These are phyloP conservation scores for Aspergillus sergii DNA, from an alignment of 2,329 filamentous ascomycete species.

Conservation along the genomic window DNA sequence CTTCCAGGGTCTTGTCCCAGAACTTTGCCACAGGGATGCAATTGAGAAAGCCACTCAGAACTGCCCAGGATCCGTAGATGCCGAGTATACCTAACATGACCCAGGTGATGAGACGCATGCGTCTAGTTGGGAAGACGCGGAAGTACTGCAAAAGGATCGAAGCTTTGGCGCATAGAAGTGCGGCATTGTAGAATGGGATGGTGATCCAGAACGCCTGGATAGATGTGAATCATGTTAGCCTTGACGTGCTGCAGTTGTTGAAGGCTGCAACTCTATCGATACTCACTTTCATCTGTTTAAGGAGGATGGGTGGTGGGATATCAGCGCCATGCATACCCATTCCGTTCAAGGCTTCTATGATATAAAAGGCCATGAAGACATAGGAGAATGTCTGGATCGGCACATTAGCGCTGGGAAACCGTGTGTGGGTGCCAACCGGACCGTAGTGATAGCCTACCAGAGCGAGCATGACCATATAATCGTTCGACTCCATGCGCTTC, in stretches of 20 bases:
- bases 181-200: slow-evolving; percentile 42
- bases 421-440: not conserved
- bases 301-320: slow-evolving; percentile 32
- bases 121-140: slow-evolving; percentile 45
- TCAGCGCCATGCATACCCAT: slow-evolving; percentile 39
- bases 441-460: slow-evolving; percentile 27
- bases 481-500: slow-evolving; percentile 37
- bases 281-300: slow-evolving; percentile 37
- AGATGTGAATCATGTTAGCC: not conserved
- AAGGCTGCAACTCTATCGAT: not conserved
- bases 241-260: not conserved
- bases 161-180: slow-evolving; percentile 47
- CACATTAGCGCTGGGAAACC: slow-evolving; percentile 3
- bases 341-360: slow-evolving; percentile 37
- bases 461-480: slow-evolving; percentile 40
- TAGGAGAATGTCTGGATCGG: slow-evolving; percentile 32
- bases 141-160: slow-evolving; percentile 55
- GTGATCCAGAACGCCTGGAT: slow-evolving; percentile 40
- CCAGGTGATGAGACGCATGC: slow-evolving; percentile 41
- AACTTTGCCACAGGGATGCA: slow-evolving; percentile 41
- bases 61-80: slow-evolving; percentile 38
- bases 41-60: slow-evolving; percentile 40
- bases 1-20: slow-evolving; percentile 32
- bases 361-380: slow-evolving; percentile 38
- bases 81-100: slow-evolving; percentile 39